Evolutionary conservation across 345 rosid genomes (phyloP).

Genomic region (Boechera retrofracta): DNA sequence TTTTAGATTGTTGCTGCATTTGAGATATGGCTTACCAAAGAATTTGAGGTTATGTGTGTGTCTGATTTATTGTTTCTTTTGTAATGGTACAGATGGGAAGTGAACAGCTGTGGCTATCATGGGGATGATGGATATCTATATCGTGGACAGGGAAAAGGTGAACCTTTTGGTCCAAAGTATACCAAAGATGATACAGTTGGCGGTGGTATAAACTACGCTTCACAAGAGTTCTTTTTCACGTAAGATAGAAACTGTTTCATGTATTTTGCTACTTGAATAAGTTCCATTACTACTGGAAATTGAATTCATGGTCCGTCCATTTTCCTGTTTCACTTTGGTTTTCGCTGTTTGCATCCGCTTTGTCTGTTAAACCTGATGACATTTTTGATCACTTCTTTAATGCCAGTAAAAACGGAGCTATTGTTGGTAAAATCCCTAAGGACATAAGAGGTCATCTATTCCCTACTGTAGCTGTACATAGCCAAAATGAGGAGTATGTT

Average conservation of each 20-base stretch:
- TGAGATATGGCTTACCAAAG: not conserved
- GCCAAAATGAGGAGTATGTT: conserved; percentile 96
- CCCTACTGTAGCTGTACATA: conserved; percentile 95
- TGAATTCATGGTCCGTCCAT: not conserved
- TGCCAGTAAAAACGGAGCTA: conserved; percentile 78
- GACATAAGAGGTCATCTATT: conserved; percentile 73
- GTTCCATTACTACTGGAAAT: not conserved
- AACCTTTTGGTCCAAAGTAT: conserved; percentile 83
- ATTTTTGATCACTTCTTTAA: conserved; percentile 37
- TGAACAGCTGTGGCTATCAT: conserved; percentile 92
- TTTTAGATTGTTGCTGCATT: not conserved
- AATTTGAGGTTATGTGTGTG: conserved; percentile 7
- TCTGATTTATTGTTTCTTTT: conserved; percentile 29
- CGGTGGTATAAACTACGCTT: conserved; percentile 87
- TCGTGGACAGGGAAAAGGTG: conserved; percentile 78
- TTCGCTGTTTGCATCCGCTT: conserved; percentile 16
- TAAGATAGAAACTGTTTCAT: conserved; percentile 52
- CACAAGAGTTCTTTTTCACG: conserved; percentile 94
- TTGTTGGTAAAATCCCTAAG: conserved; percentile 72
- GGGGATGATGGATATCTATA: conserved; percentile 92
- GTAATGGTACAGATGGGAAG: conserved; percentile 80
- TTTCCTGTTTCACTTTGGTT: conserved; percentile 6
- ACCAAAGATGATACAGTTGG: conserved; percentile 83
- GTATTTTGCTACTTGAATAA: conserved; percentile 20
- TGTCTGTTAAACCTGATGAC: conserved; percentile 14